Evolutionary conservation across 2,329 filamentous ascomycete genomes (phyloP), one percentile per base, ranked within the genome.

Genomic region (Cladophialophora bantiana): DNA sequence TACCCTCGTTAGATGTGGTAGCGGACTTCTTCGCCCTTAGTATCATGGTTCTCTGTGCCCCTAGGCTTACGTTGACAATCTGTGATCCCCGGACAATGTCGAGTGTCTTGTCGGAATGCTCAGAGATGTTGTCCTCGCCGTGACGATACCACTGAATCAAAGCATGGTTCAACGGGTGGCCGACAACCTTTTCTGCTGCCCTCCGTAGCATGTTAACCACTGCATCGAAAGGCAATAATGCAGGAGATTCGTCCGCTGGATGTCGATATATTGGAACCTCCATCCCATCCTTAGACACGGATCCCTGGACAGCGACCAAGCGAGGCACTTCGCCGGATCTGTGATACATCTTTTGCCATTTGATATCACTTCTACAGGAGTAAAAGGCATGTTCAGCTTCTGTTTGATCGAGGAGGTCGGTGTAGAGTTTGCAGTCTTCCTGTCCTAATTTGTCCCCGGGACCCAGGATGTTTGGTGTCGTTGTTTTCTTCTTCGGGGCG

Each of bases 81-180:
- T 85, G 94, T 31, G 91, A 95, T 4, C 85, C 88, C 32, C 86
- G 87, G 12, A 88, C 89, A 64, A 99, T 95, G 76, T 99, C 95
- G 31, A 99, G 83, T 0, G 94, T 97, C 80, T 99, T 99, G 77
- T 99, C 95, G 45, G 93, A 96, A 75, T 99, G 95, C 76, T 99
- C 95, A 0, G 92, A 95, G 69, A 99, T 99, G 76, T 93, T 93
- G 78, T 99, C 95, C 56, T 87, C 88, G 2, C 94, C 92, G 72
- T 86, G 85, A n/a, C 95, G 91, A 75, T 99, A 99, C 65, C 93
- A 86, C 75, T 99, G 95, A 54, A 99, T 96, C 56, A 99, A 81
- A 0, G 89, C 94, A 76, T 99, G 95, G 74, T 99, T 99, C 50
- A 99, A 80, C 0, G 86, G 81, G 74, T 98, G 95, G 0, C 91